Conservation (phyloP, 2,329 filamentous ascomycete species). For the Cladophialophora immunda region DNA sequence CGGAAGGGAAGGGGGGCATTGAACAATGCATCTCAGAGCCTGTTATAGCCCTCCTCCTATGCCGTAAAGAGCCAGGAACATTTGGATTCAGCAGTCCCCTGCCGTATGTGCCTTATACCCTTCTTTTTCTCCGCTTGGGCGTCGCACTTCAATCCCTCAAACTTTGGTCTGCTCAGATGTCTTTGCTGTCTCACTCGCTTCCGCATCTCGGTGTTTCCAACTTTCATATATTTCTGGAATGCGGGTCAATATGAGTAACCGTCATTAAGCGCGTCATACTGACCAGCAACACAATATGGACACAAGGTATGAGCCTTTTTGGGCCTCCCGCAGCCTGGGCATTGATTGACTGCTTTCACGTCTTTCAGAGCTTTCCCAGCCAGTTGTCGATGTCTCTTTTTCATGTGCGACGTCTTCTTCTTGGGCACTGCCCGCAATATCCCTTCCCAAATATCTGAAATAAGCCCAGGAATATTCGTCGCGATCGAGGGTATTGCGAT, state of each 20-base stretch:
- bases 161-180: neutral
- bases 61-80: neutral
- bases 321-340: constrained; percentile 83
- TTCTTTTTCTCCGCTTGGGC: neutral
- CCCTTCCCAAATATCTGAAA: constrained; percentile 90
- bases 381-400: constrained; percentile 91
- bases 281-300: constrained; percentile 85
- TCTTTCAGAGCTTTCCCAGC: constrained; percentile 95
- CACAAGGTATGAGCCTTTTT: constrained; percentile 93
- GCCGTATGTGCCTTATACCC: neutral
- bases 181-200: constrained; percentile 24
- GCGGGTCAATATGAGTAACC: neutral
- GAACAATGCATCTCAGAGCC: neutral
- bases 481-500: constrained; percentile 68
- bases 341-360: constrained; percentile 84
- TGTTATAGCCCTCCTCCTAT: neutral
- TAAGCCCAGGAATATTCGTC: constrained; percentile 70
- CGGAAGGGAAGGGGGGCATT: neutral
- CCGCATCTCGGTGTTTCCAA: constrained; percentile 30
- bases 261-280: constrained; percentile 19
- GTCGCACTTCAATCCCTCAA: constrained; percentile 1
- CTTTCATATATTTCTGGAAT: constrained; percentile 33
- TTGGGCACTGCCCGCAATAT: constrained; percentile 93
- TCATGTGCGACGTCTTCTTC: constrained; percentile 98
- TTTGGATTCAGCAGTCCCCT: neutral